Conservation (phyloP, 257 asterid species). For the Ophiorrhiza pumila region DNA sequence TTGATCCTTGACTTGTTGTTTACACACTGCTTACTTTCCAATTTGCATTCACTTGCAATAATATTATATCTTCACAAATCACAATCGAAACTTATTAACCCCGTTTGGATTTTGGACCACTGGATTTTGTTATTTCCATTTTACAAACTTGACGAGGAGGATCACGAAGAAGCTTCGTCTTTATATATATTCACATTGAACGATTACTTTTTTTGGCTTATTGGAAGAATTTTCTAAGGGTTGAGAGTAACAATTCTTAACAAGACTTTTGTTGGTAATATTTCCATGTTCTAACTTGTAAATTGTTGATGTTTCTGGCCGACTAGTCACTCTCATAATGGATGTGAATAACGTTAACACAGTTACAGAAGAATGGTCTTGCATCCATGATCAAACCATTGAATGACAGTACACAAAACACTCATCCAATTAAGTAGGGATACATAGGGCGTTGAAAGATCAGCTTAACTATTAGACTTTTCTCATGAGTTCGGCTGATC, state of each 20-base stretch:
- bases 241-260: too few species aligned
- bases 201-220: background rate
- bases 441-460: too few species aligned
- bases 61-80: too few species aligned
- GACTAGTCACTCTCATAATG: background rate
- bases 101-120: constrained; percentile 30
- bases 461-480: background rate
- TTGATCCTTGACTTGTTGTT: constrained; percentile 26
- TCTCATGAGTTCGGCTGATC: background rate
- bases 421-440: background rate
- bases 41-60: constrained; percentile 24
- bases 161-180: background rate
- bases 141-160: constrained; percentile 16
- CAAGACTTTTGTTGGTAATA: too few species aligned
- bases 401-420: background rate
- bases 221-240: background rate
- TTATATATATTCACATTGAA: constrained; percentile 10
- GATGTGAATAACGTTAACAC: background rate
- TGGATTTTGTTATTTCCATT: constrained; percentile 11
- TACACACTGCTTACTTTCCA: constrained; percentile 27
- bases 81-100: constrained; percentile 1
- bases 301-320: background rate
- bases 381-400: background rate
- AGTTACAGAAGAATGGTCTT: background rate
- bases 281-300: too few species aligned